A percentile compares a stretch with the other conserved stretches of the same genome.
Conservation (phyloP, 2,329 filamentous ascomycete genomes). For the Monosporascus sp. region DNA sequence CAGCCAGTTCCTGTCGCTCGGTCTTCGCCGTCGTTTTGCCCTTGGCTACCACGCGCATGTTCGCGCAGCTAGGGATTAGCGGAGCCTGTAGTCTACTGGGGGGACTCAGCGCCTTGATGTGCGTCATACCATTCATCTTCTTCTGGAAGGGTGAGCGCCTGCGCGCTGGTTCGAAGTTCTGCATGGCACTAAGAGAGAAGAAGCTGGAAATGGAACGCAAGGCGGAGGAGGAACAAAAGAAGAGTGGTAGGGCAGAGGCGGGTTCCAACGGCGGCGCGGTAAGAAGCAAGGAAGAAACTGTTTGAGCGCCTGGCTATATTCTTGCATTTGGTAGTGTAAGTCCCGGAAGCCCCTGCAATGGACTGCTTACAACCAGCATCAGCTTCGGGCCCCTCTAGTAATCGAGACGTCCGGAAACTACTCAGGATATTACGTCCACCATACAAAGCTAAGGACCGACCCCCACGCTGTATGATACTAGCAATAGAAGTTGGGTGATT, state of each 20-base stretch:
- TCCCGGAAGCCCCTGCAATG: neutral
- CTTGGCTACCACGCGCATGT: slow-evolving; percentile 49
- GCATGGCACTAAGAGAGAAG: slow-evolving; percentile 50
- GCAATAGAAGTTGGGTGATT: too few species aligned
- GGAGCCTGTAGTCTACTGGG: slow-evolving; percentile 51
- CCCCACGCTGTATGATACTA: too few species aligned
- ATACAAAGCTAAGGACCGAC: neutral
- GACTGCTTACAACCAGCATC: neutral
- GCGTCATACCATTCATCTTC: slow-evolving; percentile 46
- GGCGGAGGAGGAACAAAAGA: slow-evolving; percentile 29
- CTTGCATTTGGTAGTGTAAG: neutral
- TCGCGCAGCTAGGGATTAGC: slow-evolving; percentile 39
- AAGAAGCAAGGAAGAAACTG: slow-evolving; percentile 8
- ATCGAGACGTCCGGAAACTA: neutral
- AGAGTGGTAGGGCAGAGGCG: slow-evolving; percentile 6
- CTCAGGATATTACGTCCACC: neutral
- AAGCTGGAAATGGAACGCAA: slow-evolving; percentile 42
- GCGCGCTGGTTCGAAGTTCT: slow-evolving; percentile 55
- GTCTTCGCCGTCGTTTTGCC: slow-evolving; percentile 52
- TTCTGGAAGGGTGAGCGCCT: slow-evolving; percentile 52
- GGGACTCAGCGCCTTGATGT: slow-evolving; percentile 46
- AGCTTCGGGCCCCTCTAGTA: neutral
- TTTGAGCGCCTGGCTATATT: slow-evolving; percentile 1
- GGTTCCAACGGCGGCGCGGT: neutral
- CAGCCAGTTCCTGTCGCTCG: slow-evolving; percentile 43